Percentiles rank a stretch among this genome's conserved stretches.
phyloP scores from a whole-genome alignment of 257 asterid species.

The Nicotiana tomentosiformis region DNA sequence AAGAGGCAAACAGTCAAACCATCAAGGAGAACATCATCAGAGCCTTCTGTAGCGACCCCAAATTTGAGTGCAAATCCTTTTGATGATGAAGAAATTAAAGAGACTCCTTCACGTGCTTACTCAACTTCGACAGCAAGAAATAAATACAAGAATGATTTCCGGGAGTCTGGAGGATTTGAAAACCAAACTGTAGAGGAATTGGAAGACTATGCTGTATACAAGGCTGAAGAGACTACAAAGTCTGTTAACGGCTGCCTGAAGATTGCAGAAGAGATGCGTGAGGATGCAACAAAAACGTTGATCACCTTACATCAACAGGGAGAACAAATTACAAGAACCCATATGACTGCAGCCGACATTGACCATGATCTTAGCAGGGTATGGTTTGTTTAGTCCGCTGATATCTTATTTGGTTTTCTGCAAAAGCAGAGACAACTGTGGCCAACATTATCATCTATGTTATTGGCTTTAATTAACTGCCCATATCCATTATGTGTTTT shows the following conservation, averaged over 20 bases:
- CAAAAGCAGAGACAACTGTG: background rate
- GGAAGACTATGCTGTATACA: slow-evolving; percentile 65
- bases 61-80: slow-evolving; percentile 51
- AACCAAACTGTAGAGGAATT: slow-evolving; percentile 66
- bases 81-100: slow-evolving; percentile 47
- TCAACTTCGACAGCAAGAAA: slow-evolving; percentile 40
- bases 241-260: slow-evolving; percentile 65
- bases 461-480: background rate
- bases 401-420: background rate
- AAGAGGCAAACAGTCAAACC: slow-evolving; percentile 37
- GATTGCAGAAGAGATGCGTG: slow-evolving; percentile 90
- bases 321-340: slow-evolving; percentile 83
- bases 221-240: slow-evolving; percentile 81
- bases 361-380: slow-evolving; percentile 94
- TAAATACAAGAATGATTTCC: slow-evolving; percentile 63
- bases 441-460: background rate
- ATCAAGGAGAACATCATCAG: slow-evolving; percentile 53
- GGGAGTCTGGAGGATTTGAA: slow-evolving; percentile 70
- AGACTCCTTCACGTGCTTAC: slow-evolving; percentile 36
- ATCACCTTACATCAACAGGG: slow-evolving; percentile 91
- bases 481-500: background rate
- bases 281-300: slow-evolving; percentile 80
- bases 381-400: slow-evolving; percentile 19
- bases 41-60: slow-evolving; percentile 36
- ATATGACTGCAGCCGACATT: slow-evolving; percentile 76